Percentiles rank a stretch among this genome's conserved stretches.
phyloP scores from a whole-genome alignment of 345 rosid species.

The Passiflora organensis region DNA sequence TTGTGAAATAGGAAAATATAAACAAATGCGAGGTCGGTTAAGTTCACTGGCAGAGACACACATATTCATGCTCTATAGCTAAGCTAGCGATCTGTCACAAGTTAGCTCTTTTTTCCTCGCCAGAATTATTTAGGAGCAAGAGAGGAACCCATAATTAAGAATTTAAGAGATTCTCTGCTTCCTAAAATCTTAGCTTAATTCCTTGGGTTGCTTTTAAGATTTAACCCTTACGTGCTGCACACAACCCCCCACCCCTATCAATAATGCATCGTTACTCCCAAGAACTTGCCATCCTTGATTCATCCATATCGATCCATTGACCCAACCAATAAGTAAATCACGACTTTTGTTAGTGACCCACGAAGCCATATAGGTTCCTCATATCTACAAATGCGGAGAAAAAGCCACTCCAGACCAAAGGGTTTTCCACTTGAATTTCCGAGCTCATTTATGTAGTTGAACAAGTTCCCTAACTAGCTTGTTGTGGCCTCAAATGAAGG shows the following conservation, averaged over 20 bases:
- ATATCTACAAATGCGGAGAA: too few species aligned
- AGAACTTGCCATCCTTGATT: constrained; percentile 29
- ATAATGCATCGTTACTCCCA: constrained; percentile 13
- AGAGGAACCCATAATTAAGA: constrained; percentile 6
- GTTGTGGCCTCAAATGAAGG: too few species aligned
- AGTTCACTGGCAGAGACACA: too few species aligned
- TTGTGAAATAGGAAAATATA: constrained; percentile 17
- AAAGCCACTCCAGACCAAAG: too few species aligned
- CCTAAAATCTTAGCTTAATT: neutral
- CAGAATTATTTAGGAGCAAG: neutral
- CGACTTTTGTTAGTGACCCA: too few species aligned
- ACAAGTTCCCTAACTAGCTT: too few species aligned
- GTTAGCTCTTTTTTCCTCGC: constrained; percentile 4
- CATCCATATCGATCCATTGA: constrained; percentile 19
- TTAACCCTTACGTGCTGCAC: constrained; percentile 25
- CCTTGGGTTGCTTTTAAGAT: constrained; percentile 4
- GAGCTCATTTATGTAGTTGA: too few species aligned
- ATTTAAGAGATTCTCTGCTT: constrained; percentile 30
- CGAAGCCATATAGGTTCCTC: too few species aligned
- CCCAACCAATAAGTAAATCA: too few species aligned
- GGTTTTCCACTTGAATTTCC: too few species aligned
- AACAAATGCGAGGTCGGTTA: too few species aligned
- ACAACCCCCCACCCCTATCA: constrained; percentile 22
- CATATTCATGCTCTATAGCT: neutral
- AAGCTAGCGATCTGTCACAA: constrained; percentile 7